Conservation (phyloP, 441 rosid species). For the Metrosideros polymorpha region DNA sequence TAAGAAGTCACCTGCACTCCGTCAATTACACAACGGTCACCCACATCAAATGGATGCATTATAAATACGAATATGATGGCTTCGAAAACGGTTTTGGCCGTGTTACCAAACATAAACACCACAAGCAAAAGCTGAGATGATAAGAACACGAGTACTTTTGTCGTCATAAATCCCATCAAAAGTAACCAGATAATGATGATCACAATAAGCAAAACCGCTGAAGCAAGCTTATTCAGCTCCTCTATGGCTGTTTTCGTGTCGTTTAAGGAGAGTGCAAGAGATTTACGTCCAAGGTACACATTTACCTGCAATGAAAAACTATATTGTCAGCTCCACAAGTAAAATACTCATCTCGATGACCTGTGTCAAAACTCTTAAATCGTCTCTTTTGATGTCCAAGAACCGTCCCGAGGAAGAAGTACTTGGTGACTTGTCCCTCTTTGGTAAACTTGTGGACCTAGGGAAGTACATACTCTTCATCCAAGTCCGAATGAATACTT, state of each 20-base stretch:
- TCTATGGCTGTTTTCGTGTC: slow-evolving; percentile 61
- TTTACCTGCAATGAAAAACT: slow-evolving; percentile 30
- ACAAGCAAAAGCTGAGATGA: slow-evolving; percentile 40
- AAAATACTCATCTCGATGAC: background rate
- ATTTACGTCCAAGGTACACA: slow-evolving; percentile 42
- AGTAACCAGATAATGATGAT: slow-evolving; percentile 28
- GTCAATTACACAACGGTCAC: slow-evolving; percentile 56
- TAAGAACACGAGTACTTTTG: slow-evolving; percentile 28
- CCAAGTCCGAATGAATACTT: background rate
- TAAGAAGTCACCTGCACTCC: slow-evolving; percentile 38
- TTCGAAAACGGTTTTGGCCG: slow-evolving; percentile 44
- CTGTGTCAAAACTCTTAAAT: background rate
- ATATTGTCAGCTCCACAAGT: background rate
- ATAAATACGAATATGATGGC: slow-evolving; percentile 60
- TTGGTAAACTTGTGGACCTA: background rate
- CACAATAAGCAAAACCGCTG: slow-evolving; percentile 20
- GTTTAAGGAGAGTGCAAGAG: slow-evolving; percentile 45
- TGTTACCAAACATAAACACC: slow-evolving; percentile 42
- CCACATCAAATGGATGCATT: slow-evolving; percentile 58
- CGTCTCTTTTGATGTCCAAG: background rate
- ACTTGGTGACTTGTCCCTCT: background rate
- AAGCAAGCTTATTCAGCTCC: slow-evolving; percentile 43
- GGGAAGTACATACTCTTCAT: background rate
- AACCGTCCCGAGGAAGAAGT: background rate
- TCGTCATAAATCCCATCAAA: slow-evolving; percentile 34